Conservation (phyloP, 164 flowering plant genomes). For the Amborella trichopoda region DNA sequence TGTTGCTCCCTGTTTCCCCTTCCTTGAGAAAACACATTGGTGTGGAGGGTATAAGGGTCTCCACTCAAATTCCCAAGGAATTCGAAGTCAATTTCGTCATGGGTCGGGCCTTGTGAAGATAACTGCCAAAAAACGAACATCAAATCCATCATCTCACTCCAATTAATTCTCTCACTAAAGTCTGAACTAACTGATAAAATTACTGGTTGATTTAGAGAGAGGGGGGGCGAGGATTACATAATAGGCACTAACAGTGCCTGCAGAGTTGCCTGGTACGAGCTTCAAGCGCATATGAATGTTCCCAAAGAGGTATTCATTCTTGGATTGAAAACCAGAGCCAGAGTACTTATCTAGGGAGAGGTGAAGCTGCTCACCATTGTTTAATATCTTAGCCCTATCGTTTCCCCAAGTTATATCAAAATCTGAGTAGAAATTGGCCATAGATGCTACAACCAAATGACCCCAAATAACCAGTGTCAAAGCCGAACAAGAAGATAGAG, state of each 20-base stretch:
- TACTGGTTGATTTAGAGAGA: too few relatives aligned
- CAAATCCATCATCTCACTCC: too few relatives aligned
- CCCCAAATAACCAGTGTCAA: too few relatives aligned
- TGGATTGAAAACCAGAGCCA: slow-evolving; percentile 31
- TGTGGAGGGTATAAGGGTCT: slow-evolving; percentile 7
- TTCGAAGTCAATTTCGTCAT: slow-evolving; percentile 8
- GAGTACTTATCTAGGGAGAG: slow-evolving; percentile 23
- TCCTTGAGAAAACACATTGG: slow-evolving; percentile 6
- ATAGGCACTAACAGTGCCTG: slow-evolving; percentile 29
- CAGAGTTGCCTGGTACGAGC: slow-evolving; percentile 30
- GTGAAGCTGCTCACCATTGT: slow-evolving; percentile 19
- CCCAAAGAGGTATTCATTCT: slow-evolving; percentile 18
- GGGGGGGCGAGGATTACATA: too few relatives aligned
- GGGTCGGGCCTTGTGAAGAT: slow-evolving; percentile 2
- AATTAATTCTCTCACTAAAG: too few relatives aligned
- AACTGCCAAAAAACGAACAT: too few relatives aligned
- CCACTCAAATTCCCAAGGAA: slow-evolving; percentile 9
- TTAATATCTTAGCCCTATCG: slow-evolving; percentile 10
- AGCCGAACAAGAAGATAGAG: too few relatives aligned
- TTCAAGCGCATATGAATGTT: slow-evolving; percentile 25
- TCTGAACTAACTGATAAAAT: too few relatives aligned
- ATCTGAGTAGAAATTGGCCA: slow-evolving; percentile 14
- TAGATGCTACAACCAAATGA: too few relatives aligned
- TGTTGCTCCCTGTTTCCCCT: slow-evolving; percentile 7
- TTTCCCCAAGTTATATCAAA: slow-evolving; percentile 20